phyloP scores from a whole-genome alignment of 768 basidiomycete species.

The Candolleomyces aberdarensis region DNA sequence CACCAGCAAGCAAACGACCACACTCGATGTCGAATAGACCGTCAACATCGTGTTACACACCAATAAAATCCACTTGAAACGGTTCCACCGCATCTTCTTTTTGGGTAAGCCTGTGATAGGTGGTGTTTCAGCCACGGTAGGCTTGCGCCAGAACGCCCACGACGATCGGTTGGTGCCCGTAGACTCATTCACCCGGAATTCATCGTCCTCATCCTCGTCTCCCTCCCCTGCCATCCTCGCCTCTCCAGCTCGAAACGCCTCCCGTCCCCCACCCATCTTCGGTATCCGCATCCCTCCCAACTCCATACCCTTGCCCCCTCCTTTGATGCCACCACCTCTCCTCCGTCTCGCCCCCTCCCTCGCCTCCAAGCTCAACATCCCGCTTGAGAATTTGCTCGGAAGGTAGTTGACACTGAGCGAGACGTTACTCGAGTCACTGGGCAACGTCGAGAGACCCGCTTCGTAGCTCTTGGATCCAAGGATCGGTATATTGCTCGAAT shows the following conservation, averaged over 20 bases:
- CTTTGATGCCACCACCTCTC: constrained; percentile 27
- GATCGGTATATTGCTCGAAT: constrained; percentile 3
- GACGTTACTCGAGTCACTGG: constrained; percentile 14
- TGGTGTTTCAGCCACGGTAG: neutral
- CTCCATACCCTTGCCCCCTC: constrained; percentile 21
- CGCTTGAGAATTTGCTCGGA: constrained; percentile 24
- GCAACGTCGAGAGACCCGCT: neutral
- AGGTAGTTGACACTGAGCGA: constrained; percentile 25
- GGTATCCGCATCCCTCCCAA: constrained; percentile 27
- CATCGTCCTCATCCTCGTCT: constrained; percentile 55
- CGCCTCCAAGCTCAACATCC: constrained; percentile 37
- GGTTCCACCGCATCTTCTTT: constrained; percentile 66
- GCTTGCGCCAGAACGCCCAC: neutral
- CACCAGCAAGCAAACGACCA: constrained; percentile 66
- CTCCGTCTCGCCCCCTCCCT: constrained; percentile 22
- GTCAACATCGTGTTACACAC: constrained; percentile 53
- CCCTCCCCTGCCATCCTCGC: constrained; percentile 47
- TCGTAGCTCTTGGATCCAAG: constrained; percentile 1
- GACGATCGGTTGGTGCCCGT: neutral
- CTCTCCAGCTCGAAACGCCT: constrained; percentile 57
- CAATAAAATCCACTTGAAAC: constrained; percentile 79
- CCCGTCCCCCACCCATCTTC: constrained; percentile 67
- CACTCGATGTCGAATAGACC: constrained; percentile 54
- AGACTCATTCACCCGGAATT: constrained; percentile 29
- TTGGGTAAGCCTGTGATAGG: constrained; percentile 27